These are phyloP conservation scores for Colletotrichum sp. DNA, from an alignment of 2,329 filamentous ascomycete species.

Conservation along the genomic window DNA sequence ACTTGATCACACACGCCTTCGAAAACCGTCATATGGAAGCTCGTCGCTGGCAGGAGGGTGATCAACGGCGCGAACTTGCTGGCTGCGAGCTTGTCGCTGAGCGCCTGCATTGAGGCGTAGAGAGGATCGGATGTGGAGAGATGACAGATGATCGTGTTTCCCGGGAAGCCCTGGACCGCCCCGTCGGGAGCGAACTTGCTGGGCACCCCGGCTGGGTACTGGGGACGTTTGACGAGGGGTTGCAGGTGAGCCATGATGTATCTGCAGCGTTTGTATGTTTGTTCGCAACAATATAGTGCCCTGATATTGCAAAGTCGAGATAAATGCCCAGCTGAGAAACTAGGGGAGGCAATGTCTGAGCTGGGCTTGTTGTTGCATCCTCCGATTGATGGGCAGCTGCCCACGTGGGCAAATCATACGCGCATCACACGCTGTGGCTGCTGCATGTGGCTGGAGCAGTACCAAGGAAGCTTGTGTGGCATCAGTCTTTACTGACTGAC, in stretches of 20 bases:
- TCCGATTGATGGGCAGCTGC: background rate
- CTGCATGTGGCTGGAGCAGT: background rate
- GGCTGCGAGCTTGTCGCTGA: constrained; percentile 21
- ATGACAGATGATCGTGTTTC: constrained; percentile 29
- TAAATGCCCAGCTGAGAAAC: background rate
- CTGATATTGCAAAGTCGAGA: background rate
- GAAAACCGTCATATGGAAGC: constrained; percentile 32
- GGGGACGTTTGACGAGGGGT: background rate
- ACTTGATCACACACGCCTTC: constrained; percentile 28
- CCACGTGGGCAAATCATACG: background rate
- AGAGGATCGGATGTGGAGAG: constrained; percentile 20
- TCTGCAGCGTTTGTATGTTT: background rate
- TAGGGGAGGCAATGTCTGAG: background rate
- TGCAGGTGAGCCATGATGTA: background rate
- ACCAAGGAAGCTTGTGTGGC: background rate
- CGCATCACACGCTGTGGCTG: background rate
- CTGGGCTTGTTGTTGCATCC: background rate
- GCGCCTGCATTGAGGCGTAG: constrained; percentile 21
- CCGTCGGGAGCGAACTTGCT: constrained; percentile 27
- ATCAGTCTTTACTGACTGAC: background rate
- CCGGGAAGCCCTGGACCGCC: constrained; percentile 26
- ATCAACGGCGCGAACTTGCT: constrained; percentile 20
- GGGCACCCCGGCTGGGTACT: constrained; percentile 24
- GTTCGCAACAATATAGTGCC: background rate
- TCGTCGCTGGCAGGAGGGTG: constrained; percentile 24